Percentiles rank a stretch among this genome's conserved stretches.
Evolutionary conservation across 2,329 filamentous ascomycete species (phyloP).

Genomic region (Diplodia corticola): DNA sequence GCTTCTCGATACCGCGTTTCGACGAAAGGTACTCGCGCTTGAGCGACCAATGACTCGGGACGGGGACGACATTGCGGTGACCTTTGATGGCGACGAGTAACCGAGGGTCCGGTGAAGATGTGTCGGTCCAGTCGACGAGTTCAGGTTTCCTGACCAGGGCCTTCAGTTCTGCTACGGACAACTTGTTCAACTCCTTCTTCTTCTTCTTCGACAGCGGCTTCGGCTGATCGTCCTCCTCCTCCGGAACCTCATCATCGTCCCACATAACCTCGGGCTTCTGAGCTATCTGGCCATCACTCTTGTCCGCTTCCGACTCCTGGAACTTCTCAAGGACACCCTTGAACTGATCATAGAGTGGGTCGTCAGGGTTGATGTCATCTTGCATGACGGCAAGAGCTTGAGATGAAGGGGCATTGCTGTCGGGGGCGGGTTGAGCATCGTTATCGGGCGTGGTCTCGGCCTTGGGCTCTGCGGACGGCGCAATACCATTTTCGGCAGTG

Average conservation of each 20-base stretch:
- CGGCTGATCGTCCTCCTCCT: slow-evolving; percentile 67
- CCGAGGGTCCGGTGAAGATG: slow-evolving; percentile 83
- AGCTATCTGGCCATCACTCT: slow-evolving; percentile 51
- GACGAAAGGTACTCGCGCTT: slow-evolving; percentile 97
- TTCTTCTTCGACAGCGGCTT: slow-evolving; percentile 91
- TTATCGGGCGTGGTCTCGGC: slow-evolving; percentile 8
- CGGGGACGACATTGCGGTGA: slow-evolving; percentile 91
- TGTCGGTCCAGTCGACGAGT: slow-evolving; percentile 96
- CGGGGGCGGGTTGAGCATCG: slow-evolving; percentile 30
- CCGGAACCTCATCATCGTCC: slow-evolving; percentile 82
- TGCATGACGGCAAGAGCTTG: slow-evolving; percentile 41
- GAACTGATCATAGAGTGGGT: slow-evolving; percentile 82
- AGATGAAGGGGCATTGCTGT: slow-evolving; percentile 32
- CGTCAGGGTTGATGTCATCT: slow-evolving; percentile 60
- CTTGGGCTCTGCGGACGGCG: slow-evolving; percentile 31
- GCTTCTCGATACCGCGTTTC: slow-evolving; percentile 94
- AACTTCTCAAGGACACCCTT: slow-evolving; percentile 82
- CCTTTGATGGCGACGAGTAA: slow-evolving; percentile 93
- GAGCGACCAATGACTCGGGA: slow-evolving; percentile 89
- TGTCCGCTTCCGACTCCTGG: slow-evolving; percentile 55
- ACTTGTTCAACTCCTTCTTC: slow-evolving; percentile 83
- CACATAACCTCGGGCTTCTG: slow-evolving; percentile 83
- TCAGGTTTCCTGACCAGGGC: slow-evolving; percentile 88
- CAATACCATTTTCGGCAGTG: slow-evolving; percentile 33
- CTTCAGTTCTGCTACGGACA: slow-evolving; percentile 94